Percentiles rank a stretch among this genome's conserved stretches.
Evolutionary conservation across 2,329 filamentous ascomycete species (phyloP).

Genomic region (Chaetomium globosum): DNA sequence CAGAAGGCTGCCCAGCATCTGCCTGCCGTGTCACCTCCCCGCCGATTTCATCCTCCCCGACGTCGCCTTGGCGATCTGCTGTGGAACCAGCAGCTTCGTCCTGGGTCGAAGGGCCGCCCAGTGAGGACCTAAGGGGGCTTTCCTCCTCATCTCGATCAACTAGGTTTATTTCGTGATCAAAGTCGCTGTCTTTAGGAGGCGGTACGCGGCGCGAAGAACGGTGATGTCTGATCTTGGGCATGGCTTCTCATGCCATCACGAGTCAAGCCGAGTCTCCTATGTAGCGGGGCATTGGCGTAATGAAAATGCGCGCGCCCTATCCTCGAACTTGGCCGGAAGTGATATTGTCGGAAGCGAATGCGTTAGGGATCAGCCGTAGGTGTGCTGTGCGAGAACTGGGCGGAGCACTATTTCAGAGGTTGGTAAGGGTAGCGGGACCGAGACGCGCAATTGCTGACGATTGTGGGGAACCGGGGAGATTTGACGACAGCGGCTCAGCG

Average conservation of each 20-base stretch:
- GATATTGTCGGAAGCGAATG: not conserved
- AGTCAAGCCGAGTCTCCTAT: conserved; percentile 8
- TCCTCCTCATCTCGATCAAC: conserved; percentile 47
- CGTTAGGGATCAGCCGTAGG: not conserved
- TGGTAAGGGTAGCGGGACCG: not conserved
- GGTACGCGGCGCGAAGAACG: conserved; percentile 58
- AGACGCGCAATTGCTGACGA: not conserved
- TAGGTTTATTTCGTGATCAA: conserved; percentile 71
- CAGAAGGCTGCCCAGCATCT: conserved; percentile 22
- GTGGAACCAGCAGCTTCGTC: not conserved
- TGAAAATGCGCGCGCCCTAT: conserved; percentile 3
- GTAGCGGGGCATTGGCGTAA: conserved; percentile 19
- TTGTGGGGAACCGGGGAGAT: not conserved
- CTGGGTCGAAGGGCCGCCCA: conserved; percentile 27
- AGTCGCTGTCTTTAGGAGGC: conserved; percentile 61
- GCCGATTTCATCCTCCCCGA: not conserved
- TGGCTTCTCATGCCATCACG: conserved; percentile 37
- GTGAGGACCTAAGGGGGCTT: conserved; percentile 14
- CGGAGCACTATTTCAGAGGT: not conserved
- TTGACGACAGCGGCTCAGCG: not conserved
- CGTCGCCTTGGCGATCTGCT: not conserved
- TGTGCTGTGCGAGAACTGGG: not conserved
- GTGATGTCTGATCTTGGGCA: conserved; percentile 46
- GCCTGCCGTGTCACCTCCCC: conserved; percentile 4
- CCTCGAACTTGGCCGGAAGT: not conserved